Percentiles rank a stretch among this genome's conserved stretches.
These are phyloP conservation scores for Chaetomium olivaceum DNA, from an alignment of 2,329 filamentous ascomycete genomes.

Conservation along the genomic window DNA sequence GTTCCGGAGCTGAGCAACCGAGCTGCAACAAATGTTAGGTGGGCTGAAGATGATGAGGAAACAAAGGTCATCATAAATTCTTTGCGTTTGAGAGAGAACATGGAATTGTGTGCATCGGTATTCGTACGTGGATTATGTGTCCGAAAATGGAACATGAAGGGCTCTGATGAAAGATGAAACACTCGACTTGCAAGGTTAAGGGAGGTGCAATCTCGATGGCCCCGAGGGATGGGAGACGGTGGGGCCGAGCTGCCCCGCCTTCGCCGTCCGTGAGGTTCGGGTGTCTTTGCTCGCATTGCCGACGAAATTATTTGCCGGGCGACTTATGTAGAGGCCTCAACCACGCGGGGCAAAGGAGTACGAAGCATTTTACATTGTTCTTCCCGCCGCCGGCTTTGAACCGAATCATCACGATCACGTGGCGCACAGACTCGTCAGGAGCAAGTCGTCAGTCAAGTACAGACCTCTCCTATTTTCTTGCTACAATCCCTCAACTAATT, in stretches of 20 bases:
- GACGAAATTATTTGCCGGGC: neutral
- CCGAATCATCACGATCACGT: neutral
- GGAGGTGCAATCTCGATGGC: neutral
- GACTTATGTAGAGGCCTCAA: too few species aligned
- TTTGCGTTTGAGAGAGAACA: neutral
- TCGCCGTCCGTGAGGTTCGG: neutral
- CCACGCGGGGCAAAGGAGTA: neutral
- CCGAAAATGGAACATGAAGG: neutral
- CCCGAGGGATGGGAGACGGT: neutral
- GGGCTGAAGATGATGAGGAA: too few species aligned
- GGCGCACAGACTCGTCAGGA: neutral
- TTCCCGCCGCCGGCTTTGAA: neutral
- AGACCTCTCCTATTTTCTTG: neutral
- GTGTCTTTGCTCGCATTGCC: neutral
- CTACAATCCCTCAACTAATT: too few species aligned
- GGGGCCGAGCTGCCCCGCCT: neutral
- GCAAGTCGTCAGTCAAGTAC: neutral
- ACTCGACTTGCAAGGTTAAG: neutral
- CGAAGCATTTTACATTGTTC: neutral
- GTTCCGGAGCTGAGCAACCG: neutral
- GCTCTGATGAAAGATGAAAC: slow-evolving; percentile 6
- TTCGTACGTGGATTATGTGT: neutral
- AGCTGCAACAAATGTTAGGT: too few species aligned
- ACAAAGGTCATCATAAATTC: too few species aligned
- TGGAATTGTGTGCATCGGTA: neutral